Evolutionary conservation across 257 asterid genomes (phyloP).

Genomic region (Solanum clarkiae): DNA sequence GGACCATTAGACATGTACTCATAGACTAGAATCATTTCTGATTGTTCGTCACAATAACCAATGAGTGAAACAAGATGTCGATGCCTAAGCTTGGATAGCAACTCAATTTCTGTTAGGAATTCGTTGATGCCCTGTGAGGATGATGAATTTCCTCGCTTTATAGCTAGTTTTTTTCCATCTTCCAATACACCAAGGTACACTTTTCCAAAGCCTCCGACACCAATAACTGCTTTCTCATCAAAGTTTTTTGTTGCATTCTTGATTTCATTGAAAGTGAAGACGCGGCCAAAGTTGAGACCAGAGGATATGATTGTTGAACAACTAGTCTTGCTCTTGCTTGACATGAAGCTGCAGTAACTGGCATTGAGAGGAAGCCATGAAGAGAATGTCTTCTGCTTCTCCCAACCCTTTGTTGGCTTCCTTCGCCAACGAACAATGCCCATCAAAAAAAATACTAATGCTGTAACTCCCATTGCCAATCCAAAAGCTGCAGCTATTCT

Average conservation of each 20-base stretch:
- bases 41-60: constrained; percentile 77
- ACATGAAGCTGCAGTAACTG: constrained; percentile 60
- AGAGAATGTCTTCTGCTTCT: constrained; percentile 63
- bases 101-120: constrained; percentile 68
- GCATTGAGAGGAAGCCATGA: constrained; percentile 83
- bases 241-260: constrained; percentile 63
- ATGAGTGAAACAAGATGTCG: constrained; percentile 78
- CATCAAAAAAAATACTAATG: constrained; percentile 18
- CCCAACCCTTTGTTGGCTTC: constrained; percentile 40
- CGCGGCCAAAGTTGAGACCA: constrained; percentile 50
- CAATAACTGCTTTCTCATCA: constrained; percentile 54
- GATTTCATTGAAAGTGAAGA: constrained; percentile 51
- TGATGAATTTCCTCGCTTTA: constrained; percentile 78
- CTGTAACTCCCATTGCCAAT: constrained; percentile 27
- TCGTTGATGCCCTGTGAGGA: constrained; percentile 87
- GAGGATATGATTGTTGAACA: constrained; percentile 41
- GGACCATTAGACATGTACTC: constrained; percentile 86
- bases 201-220: constrained; percentile 95
- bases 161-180: constrained; percentile 61
- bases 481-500: constrained; percentile 44
- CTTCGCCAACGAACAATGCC: constrained; percentile 15
- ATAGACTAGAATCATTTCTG: constrained; percentile 80
- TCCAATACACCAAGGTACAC: constrained; percentile 59
- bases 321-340: constrained; percentile 54
- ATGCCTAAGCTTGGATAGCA: constrained; percentile 80